Percentiles rank a stretch among this genome's conserved stretches.
Conservation (phyloP, 129 eudicot genomes). For the Glebionis coronaria region DNA sequence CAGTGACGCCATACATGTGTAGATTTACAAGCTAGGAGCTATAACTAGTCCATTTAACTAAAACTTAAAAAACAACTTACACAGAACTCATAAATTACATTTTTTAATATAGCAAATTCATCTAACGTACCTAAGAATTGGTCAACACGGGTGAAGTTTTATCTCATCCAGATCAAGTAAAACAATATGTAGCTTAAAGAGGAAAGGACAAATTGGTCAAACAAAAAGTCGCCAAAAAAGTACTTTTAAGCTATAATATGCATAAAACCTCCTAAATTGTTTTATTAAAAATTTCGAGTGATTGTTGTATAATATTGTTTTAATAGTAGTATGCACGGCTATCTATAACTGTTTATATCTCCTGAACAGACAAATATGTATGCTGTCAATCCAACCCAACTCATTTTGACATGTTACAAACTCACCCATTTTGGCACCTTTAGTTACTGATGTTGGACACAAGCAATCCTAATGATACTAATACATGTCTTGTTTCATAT, state of each 20-base stretch:
- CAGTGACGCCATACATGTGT: not conserved
- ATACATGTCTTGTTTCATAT: not conserved
- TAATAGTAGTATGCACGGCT: not conserved
- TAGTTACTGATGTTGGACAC: not conserved
- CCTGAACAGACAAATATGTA: not conserved
- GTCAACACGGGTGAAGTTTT: not conserved
- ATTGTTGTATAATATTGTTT: not conserved
- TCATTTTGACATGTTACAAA: not conserved
- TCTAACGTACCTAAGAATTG: not conserved
- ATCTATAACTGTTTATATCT: slow-evolving; percentile 2
- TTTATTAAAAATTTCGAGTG: not conserved
- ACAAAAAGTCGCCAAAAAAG: not conserved
- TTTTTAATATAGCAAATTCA: no score
- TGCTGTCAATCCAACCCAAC: slow-evolving; percentile 2
- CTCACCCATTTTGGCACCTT: not conserved
- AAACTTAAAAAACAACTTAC: not conserved
- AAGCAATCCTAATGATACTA: not conserved
- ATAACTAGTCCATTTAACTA: no score
- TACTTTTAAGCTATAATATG: not conserved
- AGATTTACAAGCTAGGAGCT: not conserved
- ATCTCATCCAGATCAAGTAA: not conserved
- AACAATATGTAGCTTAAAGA: not conserved
- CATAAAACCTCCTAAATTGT: not conserved
- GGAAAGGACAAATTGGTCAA: not conserved
- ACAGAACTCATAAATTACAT: not conserved